A percentile compares a stretch with the other conserved stretches of the same genome.
Conservation (phyloP, 1,139 yeast species). For the Kodamaea plutei region DNA sequence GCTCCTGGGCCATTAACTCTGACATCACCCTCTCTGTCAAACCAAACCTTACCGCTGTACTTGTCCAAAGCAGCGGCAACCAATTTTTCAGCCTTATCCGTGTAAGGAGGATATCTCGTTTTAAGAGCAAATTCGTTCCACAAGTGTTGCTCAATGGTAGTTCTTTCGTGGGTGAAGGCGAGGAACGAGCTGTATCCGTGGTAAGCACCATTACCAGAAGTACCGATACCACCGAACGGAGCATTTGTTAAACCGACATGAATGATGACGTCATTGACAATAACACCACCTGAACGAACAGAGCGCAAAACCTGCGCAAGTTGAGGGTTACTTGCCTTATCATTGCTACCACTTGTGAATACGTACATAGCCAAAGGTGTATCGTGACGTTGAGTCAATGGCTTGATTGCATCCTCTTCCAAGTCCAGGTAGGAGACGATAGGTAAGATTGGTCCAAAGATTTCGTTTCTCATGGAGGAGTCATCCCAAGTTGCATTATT, state of each 20-base stretch:
- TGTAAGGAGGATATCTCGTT: conserved; percentile 70
- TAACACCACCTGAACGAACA: conserved; percentile 71
- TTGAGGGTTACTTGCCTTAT: conserved; percentile 40
- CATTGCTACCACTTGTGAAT: conserved; percentile 47
- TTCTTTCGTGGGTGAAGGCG: conserved; percentile 73
- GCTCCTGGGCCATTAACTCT: conserved; percentile 31
- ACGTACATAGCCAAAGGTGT: conserved; percentile 87
- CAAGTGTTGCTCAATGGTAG: conserved; percentile 62
- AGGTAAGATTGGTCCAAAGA: conserved; percentile 87
- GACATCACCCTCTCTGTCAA: conserved; percentile 34
- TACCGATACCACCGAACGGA: conserved; percentile 93
- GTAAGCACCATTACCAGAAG: conserved; percentile 76
- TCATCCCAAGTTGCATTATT: conserved; percentile 62
- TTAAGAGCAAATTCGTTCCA: conserved; percentile 59
- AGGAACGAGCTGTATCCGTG: conserved; percentile 75
- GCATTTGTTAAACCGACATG: conserved; percentile 69
- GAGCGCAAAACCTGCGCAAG: conserved; percentile 46
- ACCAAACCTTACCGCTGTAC: conserved; percentile 34
- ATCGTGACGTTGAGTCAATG: conserved; percentile 55
- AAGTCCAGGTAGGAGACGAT: conserved; percentile 54
- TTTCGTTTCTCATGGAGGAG: conserved; percentile 67
- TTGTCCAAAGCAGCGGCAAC: conserved; percentile 24
- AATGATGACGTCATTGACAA: conserved; percentile 68
- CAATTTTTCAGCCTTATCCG: conserved; percentile 28
- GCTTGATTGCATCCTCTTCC: conserved; percentile 37